Evolutionary conservation across 2,329 filamentous ascomycete genomes (phyloP).

Genomic region (Diplodia mutila): DNA sequence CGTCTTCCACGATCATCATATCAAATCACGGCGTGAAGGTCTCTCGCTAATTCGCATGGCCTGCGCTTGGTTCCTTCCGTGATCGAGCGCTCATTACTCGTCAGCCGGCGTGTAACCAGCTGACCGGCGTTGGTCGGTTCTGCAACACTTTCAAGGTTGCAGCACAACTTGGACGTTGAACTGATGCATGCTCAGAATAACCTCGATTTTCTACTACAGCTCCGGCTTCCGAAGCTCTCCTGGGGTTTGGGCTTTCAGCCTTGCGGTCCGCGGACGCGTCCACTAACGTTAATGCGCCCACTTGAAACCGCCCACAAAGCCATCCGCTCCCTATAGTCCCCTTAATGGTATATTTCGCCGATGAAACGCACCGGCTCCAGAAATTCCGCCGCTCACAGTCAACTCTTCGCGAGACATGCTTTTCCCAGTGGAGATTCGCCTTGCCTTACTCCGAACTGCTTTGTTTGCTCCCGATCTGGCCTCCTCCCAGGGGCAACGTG

Average conservation of each 20-base stretch:
- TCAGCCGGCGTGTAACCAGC: background rate
- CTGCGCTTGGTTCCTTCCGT: background rate
- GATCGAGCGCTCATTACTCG: slow-evolving; percentile 5
- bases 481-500: background rate
- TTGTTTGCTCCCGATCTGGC: slow-evolving; percentile 1
- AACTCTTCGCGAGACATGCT: slow-evolving; percentile 12
- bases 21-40: slow-evolving; percentile 14
- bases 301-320: slow-evolving; percentile 9
- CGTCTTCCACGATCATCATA: background rate
- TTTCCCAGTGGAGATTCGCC: slow-evolving; percentile 1
- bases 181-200: background rate
- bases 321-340: slow-evolving; percentile 4
- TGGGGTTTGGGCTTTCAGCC: slow-evolving; percentile 2
- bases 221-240: background rate
- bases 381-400: slow-evolving; percentile 13
- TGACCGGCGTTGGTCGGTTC: background rate
- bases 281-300: slow-evolving; percentile 10
- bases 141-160: background rate
- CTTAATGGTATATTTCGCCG: slow-evolving; percentile 21
- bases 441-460: slow-evolving; percentile 1
- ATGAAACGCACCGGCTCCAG: slow-evolving; percentile 17
- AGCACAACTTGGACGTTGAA: background rate
- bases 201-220: slow-evolving; percentile 1
- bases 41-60: slow-evolving; percentile 3
- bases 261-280: background rate